Percentiles rank a stretch among this genome's conserved stretches.
These are phyloP conservation scores for Pythium volutum DNA, from an alignment of 352 stramenopile species.

Conservation along the genomic window DNA sequence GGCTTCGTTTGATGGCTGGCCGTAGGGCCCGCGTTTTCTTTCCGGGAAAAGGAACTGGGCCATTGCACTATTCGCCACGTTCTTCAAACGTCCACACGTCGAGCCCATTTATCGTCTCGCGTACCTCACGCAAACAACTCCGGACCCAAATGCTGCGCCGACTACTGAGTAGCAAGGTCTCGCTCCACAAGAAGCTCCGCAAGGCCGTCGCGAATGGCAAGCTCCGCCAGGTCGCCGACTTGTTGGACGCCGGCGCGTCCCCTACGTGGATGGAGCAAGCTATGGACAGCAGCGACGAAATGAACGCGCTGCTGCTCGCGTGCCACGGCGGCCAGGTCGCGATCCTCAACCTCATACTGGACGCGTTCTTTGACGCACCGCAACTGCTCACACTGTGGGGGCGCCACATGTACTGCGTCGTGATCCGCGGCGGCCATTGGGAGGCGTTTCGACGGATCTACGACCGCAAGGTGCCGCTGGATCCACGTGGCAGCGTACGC, in stretches of 20 bases:
- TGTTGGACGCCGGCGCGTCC: constrained; percentile 56
- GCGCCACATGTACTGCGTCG: constrained; percentile 63
- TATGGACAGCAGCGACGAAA: constrained; percentile 21
- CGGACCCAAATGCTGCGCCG: constrained; percentile 26
- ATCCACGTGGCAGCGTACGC: constrained; percentile 15
- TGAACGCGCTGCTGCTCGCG: constrained; percentile 64
- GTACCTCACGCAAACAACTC: too few relatives aligned
- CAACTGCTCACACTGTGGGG: constrained; percentile 46
- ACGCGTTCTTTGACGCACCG: constrained; percentile 53
- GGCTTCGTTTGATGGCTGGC: too few relatives aligned
- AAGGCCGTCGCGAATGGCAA: constrained; percentile 50
- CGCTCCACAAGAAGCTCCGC: constrained; percentile 49
- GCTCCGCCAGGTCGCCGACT: constrained; percentile 39
- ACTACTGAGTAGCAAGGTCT: constrained; percentile 41
- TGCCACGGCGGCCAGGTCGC: constrained; percentile 47
- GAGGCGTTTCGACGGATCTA: constrained; percentile 54
- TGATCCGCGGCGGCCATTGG: constrained; percentile 60
- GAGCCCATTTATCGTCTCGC: neutral
- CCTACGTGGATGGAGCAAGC: constrained; percentile 43
- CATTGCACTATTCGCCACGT: neutral
- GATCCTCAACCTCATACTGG: constrained; percentile 54
- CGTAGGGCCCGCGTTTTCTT: neutral
- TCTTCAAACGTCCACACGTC: neutral
- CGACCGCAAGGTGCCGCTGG: constrained; percentile 36
- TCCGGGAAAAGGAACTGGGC: too few relatives aligned